phyloP scores from a whole-genome alignment of 257 asterid species.

The Penstemon eatonii region DNA sequence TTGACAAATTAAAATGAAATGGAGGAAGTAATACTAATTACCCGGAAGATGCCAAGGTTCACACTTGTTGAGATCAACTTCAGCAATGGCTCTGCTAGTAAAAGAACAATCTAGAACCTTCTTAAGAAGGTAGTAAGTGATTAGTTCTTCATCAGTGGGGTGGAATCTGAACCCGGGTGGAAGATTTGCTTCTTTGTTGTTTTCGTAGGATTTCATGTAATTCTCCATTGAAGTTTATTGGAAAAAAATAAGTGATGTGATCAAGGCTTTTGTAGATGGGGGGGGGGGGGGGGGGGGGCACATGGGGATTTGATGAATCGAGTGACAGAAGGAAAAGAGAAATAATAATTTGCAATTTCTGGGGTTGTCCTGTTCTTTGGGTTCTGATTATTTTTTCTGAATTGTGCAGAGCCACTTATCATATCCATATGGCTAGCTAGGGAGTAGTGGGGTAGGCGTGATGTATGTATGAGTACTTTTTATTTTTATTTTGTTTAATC shows the following conservation, averaged over 20 bases:
- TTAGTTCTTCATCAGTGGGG: constrained; percentile 89
- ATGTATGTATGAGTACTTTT: constrained; percentile 33
- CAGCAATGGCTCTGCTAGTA: constrained; percentile 71
- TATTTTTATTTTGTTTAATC: no score
- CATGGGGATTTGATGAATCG: constrained; percentile 54
- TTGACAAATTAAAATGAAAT: no score
- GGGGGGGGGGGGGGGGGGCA: constrained; percentile 26
- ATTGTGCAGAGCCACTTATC: constrained; percentile 41
- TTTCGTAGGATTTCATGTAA: constrained; percentile 33
- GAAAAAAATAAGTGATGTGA: background rate
- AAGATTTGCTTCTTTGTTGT: constrained; percentile 44
- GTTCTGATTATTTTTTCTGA: constrained; percentile 40
- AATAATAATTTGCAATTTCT: constrained; percentile 34
- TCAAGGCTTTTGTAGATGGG: background rate
- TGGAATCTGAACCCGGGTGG: constrained; percentile 92
- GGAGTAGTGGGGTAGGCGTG: constrained; percentile 26
- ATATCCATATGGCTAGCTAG: constrained; percentile 45
- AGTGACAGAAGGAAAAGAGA: constrained; percentile 32
- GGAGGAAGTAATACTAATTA: background rate
- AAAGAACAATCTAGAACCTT: constrained; percentile 71
- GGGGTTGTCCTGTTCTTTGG: constrained; percentile 27
- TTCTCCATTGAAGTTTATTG: constrained; percentile 41
- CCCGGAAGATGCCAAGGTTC: constrained; percentile 99
- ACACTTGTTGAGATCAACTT: constrained; percentile 86
- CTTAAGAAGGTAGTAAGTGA: constrained; percentile 76